Evolutionary conservation across 306 rosid genomes (phyloP).

Genomic region (Gynostemma pentaphyllum): DNA sequence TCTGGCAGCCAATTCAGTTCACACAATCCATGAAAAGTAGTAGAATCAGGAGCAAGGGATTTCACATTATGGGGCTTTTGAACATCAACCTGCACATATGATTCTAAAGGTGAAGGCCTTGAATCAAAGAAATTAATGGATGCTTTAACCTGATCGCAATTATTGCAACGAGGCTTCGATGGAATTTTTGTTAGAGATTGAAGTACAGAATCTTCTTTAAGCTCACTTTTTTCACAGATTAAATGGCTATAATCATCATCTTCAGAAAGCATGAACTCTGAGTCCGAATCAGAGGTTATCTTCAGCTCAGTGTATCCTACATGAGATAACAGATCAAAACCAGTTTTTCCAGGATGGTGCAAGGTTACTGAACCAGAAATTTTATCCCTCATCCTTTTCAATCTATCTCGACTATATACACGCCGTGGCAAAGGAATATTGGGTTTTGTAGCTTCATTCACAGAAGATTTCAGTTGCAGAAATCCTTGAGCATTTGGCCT

Average conservation of each 20-base stretch:
- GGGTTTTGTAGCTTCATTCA: slow-evolving; percentile 31
- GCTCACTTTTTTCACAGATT: slow-evolving; percentile 20
- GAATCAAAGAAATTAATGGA: slow-evolving; percentile 10
- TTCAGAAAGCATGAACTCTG: slow-evolving; percentile 46
- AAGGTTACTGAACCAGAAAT: slow-evolving; percentile 22
- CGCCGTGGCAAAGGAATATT: slow-evolving; percentile 44
- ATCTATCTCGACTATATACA: slow-evolving; percentile 22
- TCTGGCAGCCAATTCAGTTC: slow-evolving; percentile 25
- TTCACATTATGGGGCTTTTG: slow-evolving; percentile 17
- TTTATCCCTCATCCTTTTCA: slow-evolving; percentile 39
- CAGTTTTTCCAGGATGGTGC: slow-evolving; percentile 15
- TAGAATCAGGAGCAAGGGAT: slow-evolving; percentile 14
- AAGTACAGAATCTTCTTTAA: slow-evolving; percentile 13
- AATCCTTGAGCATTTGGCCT: slow-evolving; percentile 29
- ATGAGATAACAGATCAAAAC: slow-evolving; percentile 24
- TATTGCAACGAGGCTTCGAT: slow-evolving; percentile 14
- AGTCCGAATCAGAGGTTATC: slow-evolving; percentile 57
- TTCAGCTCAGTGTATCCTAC: slow-evolving; percentile 46
- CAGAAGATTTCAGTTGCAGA: slow-evolving; percentile 24
- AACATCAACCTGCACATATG: slow-evolving; percentile 24
- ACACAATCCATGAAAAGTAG: slow-evolving; percentile 13
- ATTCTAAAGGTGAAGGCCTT: slow-evolving; percentile 26
- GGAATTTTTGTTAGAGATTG: slow-evolving; percentile 20
- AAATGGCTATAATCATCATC: slow-evolving; percentile 35
- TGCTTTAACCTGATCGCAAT: slow-evolving; percentile 19